Evolutionary conservation across 2,329 filamentous ascomycete genomes (phyloP), one percentile per base, ranked within the genome.

Genomic region (Lizonia empirigonia): DNA sequence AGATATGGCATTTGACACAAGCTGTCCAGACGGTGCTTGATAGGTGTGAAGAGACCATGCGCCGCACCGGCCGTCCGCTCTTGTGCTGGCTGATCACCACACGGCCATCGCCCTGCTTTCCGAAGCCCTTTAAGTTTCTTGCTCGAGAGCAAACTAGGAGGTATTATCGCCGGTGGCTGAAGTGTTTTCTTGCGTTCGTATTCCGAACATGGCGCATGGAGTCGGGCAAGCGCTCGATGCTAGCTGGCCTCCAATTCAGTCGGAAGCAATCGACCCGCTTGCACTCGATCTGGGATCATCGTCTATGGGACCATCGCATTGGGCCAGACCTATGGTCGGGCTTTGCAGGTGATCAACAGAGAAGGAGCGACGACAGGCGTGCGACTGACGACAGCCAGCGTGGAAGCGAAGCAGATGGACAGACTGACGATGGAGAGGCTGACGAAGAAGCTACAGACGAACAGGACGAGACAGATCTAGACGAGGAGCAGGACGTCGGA

Each of bases 1-100:
- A 49, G 35, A 49, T 49, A 49, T 27, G 15, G 45, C 37, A 49
- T 49, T 35, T 49, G 16, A 41, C 24, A 40, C 18, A 40, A 27
- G 45, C 37, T 49, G 22, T 49, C 3, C 8, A 49, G 27, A 19
- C 12, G 19, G 36, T 33, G 32, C 37, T 49, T 24, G 6, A 49
- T 15, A n/a, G 20, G 19, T 49, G 39, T 42, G 16, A 47, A 16
- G 20, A 47, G 35, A 47, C 44, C 16, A 47, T 44, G 29, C 39
- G 39, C 29, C 13, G 29, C 20, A 44, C 39, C 10, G 15, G 44
- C 27, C 32, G 44, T 34, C 35, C 18, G 20, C 24, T 47, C 29
- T 34, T 47, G 35, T 47, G 27, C 27, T 39, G 20, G 44, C 44
- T 47, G 19, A 39, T 47, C 18, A 47, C 29, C 13, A 47, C 27